Conservation (phyloP, 2,329 filamentous ascomycete genomes). For the Nemania serpens region DNA sequence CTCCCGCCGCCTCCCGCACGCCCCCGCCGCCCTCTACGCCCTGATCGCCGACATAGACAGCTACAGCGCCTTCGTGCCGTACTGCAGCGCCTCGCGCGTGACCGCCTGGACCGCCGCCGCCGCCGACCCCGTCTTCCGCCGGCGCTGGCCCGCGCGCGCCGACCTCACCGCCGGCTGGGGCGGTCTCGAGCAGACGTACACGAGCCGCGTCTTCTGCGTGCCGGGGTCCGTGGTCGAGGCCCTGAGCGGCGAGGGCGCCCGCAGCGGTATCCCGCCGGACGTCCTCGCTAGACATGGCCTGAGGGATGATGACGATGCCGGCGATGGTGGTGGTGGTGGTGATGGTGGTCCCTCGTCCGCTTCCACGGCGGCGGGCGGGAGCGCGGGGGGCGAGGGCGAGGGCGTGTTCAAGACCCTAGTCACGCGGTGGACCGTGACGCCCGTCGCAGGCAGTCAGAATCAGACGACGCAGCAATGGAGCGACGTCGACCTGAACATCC, state of each 20-base stretch:
- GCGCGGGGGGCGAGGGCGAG: not conserved
- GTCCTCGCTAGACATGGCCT: conserved; percentile 41
- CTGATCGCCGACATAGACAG: conserved; percentile 87
- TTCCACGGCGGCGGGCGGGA: conserved; percentile 7
- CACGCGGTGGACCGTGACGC: conserved; percentile 70
- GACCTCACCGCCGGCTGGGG: conserved; percentile 86
- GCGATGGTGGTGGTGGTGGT: too few species aligned
- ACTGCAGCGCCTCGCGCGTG: conserved; percentile 78
- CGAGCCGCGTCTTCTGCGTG: conserved; percentile 77
- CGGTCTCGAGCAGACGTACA: conserved; percentile 81
- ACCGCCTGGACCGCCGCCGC: conserved; percentile 69
- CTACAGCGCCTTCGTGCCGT: conserved; percentile 89
- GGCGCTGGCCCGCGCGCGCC: conserved; percentile 72
- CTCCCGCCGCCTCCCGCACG: conserved; percentile 76
- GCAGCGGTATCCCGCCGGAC: conserved; percentile 47
- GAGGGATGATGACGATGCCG: conserved; percentile 3
- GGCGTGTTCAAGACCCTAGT: conserved; percentile 68
- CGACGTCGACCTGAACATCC: conserved; percentile 75
- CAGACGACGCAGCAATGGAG: conserved; percentile 54
- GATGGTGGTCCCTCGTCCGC: conserved; percentile 8
- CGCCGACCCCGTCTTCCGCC: conserved; percentile 38
- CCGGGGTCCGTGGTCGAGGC: conserved; percentile 76
- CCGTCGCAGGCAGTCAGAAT: conserved; percentile 38
- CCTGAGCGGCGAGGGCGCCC: conserved; percentile 63
- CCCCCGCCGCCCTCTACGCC: conserved; percentile 71